Conservation (phyloP, 2,329 filamentous ascomycete genomes). For the Fusarium duplospermum region DNA sequence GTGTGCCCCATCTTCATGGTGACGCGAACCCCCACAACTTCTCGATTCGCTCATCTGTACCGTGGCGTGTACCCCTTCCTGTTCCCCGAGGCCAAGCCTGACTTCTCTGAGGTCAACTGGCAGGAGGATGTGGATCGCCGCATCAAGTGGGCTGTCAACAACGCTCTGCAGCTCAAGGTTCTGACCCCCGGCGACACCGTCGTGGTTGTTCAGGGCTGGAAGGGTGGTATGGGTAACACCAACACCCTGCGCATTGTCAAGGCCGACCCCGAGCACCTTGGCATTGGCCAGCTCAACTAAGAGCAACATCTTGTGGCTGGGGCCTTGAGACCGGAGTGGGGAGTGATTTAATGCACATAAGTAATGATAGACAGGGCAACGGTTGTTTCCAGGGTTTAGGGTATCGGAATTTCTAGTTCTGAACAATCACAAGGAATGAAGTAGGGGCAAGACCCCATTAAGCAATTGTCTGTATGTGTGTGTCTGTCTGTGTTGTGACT, state of each 20-base stretch:
- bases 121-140: conserved; percentile 98
- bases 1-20: conserved; percentile 99
- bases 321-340: conserved; percentile 17
- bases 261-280: conserved; percentile 69
- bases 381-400: conserved; percentile 44
- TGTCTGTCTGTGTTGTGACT: not conserved
- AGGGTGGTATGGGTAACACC: conserved; percentile 91
- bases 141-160: conserved; percentile 94
- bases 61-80: conserved; percentile 98
- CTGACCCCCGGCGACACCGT: conserved; percentile 79
- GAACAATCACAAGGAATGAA: conserved; percentile 37
- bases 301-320: conserved; percentile 18
- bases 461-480: not conserved
- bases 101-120: conserved; percentile 94
- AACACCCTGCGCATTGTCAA: conserved; percentile 79
- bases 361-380: conserved; percentile 47
- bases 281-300: conserved; percentile 59
- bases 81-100: conserved; percentile 92
- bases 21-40: conserved; percentile 84
- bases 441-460: conserved; percentile 25
- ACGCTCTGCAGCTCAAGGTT: conserved; percentile 85
- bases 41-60: conserved; percentile 94
- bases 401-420: conserved; percentile 42
- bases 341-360: conserved; percentile 43
- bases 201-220: conserved; percentile 90